These are phyloP conservation scores for Haberlea rhodopensis DNA, from an alignment of 257 asterid species.

Conservation along the genomic window DNA sequence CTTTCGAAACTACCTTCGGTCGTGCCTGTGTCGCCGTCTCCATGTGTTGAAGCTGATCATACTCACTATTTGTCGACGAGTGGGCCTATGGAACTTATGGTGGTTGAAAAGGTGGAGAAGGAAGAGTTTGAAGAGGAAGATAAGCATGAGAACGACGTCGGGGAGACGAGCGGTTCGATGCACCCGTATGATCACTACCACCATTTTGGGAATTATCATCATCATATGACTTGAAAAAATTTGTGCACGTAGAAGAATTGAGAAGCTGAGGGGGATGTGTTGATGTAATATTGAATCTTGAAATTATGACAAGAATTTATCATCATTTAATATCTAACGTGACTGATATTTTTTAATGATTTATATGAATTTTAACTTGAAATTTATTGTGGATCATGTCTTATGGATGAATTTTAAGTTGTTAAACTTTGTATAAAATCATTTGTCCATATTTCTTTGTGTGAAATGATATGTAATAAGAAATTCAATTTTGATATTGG, in stretches of 20 bases:
- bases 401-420: too few species aligned
- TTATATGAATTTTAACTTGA: too few species aligned
- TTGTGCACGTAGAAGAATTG: constrained; percentile 63
- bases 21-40: constrained; percentile 37
- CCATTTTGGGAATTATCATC: constrained; percentile 56
- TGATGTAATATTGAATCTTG: neutral
- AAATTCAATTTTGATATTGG: too few species aligned
- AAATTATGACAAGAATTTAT: neutral
- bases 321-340: constrained; percentile 14
- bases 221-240: constrained; percentile 35
- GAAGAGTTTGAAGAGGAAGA: constrained; percentile 59
- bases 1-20: constrained; percentile 91
- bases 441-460: too few species aligned
- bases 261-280: constrained; percentile 36
- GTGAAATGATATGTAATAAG: too few species aligned
- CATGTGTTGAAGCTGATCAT: constrained; percentile 34
- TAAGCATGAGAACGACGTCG: constrained; percentile 29
- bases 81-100: constrained; percentile 42
- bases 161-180: constrained; percentile 43
- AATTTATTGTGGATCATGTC: too few species aligned
- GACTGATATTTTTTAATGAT: neutral
- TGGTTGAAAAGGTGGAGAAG: constrained; percentile 45
- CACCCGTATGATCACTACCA: constrained; percentile 40
- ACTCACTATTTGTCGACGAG: constrained; percentile 29
- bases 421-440: too few species aligned